Conservation (phyloP, 73 alveolate species). For the Uronychia binucleata region DNA sequence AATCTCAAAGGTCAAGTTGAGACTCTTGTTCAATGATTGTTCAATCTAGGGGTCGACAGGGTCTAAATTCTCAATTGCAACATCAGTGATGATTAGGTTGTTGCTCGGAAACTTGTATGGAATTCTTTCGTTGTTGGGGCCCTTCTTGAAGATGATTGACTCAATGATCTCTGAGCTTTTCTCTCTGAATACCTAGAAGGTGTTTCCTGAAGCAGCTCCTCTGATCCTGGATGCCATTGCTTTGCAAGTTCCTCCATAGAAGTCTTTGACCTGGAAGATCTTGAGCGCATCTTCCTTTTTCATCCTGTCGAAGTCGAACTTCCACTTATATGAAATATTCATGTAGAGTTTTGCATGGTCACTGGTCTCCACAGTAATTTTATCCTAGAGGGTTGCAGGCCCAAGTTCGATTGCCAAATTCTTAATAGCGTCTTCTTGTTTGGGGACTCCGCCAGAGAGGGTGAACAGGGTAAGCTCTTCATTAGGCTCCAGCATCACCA, state of each 20-base stretch:
- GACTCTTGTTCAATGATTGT: constrained; percentile 50
- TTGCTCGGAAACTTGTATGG: constrained; percentile 60
- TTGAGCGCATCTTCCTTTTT: constrained; percentile 54
- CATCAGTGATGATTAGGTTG: constrained; percentile 66
- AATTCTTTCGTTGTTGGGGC: constrained; percentile 42
- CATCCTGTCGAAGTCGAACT: constrained; percentile 39
- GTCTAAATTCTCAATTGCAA: constrained; percentile 73
- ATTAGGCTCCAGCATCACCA: constrained; percentile 82
- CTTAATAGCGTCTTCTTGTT: constrained; percentile 57
- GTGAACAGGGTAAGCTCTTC: constrained; percentile 76
- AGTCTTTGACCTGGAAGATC: constrained; percentile 74
- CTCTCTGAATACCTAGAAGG: constrained; percentile 77
- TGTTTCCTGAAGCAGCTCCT: constrained; percentile 71
- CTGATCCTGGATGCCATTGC: constrained; percentile 84
- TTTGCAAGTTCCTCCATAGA: constrained; percentile 86
- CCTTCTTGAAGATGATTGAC: constrained; percentile 71
- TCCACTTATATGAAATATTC: constrained; percentile 77
- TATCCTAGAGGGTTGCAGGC: constrained; percentile 79
- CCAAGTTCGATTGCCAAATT: constrained; percentile 66
- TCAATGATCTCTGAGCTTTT: constrained; percentile 61
- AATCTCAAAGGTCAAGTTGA: constrained; percentile 80
- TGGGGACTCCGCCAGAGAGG: constrained; percentile 78
- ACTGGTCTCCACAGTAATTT: constrained; percentile 75
- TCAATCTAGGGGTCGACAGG: constrained; percentile 72
- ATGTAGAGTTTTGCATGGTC: constrained; percentile 82